Evolutionary conservation across 2,329 filamentous ascomycete species (phyloP).

Genomic region (Aspergillus jensenii): DNA sequence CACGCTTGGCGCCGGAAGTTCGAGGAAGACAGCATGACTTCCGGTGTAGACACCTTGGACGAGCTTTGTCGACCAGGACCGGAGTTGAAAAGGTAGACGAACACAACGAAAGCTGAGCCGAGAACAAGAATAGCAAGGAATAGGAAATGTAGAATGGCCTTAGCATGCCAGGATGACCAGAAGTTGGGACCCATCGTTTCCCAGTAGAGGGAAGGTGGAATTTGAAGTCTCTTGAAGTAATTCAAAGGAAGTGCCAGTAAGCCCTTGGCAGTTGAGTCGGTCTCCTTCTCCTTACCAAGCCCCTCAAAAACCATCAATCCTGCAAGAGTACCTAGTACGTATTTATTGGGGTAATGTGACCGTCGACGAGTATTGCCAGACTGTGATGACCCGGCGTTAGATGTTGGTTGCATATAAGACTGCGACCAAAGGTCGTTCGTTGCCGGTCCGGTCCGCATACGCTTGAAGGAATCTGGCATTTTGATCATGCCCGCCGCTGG

Average conservation of each 20-base stretch:
- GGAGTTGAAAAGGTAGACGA: conserved; percentile 56
- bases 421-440: conserved; percentile 38
- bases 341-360: conserved; percentile 63
- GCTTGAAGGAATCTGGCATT: conserved; percentile 44
- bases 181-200: conserved; percentile 26
- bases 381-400: conserved; percentile 31
- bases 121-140: conserved; percentile 54
- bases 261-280: conserved; percentile 63
- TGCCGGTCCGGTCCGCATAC: conserved; percentile 38
- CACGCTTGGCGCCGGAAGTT: conserved; percentile 86
- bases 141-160: conserved; percentile 44
- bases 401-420: conserved; percentile 37
- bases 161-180: conserved; percentile 39
- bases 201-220: conserved; percentile 24
- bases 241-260: conserved; percentile 65
- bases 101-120: conserved; percentile 57
- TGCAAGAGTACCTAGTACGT: conserved; percentile 90
- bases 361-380: conserved; percentile 46
- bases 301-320: conserved; percentile 91
- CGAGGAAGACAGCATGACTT: conserved; percentile 62
- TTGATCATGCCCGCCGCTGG: conserved; percentile 46
- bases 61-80: conserved; percentile 57
- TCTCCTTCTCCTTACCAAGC: conserved; percentile 65
- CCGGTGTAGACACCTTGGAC: conserved; percentile 30
- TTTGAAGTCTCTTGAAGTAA: conserved; percentile 46